Conservation (phyloP, 2,329 filamentous ascomycete genomes). For the Gremmenia infestans region DNA sequence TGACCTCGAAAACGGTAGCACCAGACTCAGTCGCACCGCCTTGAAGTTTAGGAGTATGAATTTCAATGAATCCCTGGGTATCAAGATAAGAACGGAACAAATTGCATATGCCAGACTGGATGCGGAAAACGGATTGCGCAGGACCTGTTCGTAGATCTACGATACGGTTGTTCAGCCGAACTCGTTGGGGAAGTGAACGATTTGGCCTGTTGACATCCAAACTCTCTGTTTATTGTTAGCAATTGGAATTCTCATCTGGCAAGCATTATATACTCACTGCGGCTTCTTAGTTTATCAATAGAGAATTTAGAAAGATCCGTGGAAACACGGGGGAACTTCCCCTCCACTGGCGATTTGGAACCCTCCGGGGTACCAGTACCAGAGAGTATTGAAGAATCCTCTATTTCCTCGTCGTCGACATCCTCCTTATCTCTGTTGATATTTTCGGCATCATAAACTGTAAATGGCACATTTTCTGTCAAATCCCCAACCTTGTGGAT, state of each 20-base stretch:
- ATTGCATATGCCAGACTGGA: slow-evolving; percentile 75
- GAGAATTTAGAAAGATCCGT: slow-evolving; percentile 8
- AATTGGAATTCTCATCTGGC: background rate
- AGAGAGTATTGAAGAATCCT: slow-evolving; percentile 10
- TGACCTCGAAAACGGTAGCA: slow-evolving; percentile 83
- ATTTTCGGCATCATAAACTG: slow-evolving; percentile 65
- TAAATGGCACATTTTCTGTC: slow-evolving; percentile 61
- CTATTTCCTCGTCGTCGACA: slow-evolving; percentile 44
- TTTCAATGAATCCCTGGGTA: slow-evolving; percentile 77
- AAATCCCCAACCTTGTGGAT: slow-evolving; percentile 58
- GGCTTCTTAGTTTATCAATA: slow-evolving; percentile 8
- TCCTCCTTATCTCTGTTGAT: slow-evolving; percentile 50
- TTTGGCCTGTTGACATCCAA: slow-evolving; percentile 21
- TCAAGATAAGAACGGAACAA: slow-evolving; percentile 76
- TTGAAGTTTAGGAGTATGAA: slow-evolving; percentile 89
- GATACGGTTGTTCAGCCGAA: slow-evolving; percentile 72
- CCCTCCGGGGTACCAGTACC: slow-evolving; percentile 3
- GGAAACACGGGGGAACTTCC: slow-evolving; percentile 5
- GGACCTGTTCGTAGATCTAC: slow-evolving; percentile 81
- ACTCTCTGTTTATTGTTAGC: slow-evolving; percentile 17
- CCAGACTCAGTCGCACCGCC: slow-evolving; percentile 87
- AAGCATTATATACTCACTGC: slow-evolving; percentile 13
- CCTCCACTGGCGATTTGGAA: background rate
- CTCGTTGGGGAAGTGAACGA: slow-evolving; percentile 34
- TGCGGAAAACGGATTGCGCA: slow-evolving; percentile 81